Percentiles rank a stretch among this genome's conserved stretches.
These are phyloP conservation scores for Basidiobolus meristosporus DNA, from an alignment of 371 early-diverging fungal genomes.

Conservation along the genomic window DNA sequence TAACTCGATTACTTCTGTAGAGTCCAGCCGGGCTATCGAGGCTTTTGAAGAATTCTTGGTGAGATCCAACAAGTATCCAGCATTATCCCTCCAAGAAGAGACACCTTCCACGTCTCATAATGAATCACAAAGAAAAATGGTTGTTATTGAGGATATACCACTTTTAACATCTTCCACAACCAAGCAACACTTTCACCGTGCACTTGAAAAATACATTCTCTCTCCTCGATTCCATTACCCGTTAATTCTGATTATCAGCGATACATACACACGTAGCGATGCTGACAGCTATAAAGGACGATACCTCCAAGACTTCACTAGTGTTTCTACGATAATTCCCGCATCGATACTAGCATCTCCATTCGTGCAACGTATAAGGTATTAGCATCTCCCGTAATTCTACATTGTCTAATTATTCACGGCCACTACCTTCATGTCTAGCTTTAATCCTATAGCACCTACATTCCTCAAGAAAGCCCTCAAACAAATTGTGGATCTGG, in stretches of 20 bases:
- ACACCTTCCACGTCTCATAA: neutral
- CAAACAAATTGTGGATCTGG: neutral
- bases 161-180: neutral
- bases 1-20: too few species aligned
- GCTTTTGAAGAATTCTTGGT: neutral
- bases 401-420: neutral
- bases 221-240: neutral
- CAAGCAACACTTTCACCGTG: neutral
- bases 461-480: neutral
- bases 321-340: neutral
- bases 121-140: neutral
- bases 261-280: neutral
- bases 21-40: too few species aligned
- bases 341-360: neutral
- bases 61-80: neutral
- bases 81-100: neutral
- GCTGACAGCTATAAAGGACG: neutral
- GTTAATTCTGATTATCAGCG: neutral
- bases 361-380: neutral
- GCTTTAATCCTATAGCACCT: neutral
- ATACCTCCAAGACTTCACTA: neutral
- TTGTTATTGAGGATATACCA: neutral
- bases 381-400: neutral
- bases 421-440: neutral
- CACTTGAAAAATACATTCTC: neutral